phyloP scores from a whole-genome alignment of 169 alveolate species.

The Nephromyces sp. region DNA sequence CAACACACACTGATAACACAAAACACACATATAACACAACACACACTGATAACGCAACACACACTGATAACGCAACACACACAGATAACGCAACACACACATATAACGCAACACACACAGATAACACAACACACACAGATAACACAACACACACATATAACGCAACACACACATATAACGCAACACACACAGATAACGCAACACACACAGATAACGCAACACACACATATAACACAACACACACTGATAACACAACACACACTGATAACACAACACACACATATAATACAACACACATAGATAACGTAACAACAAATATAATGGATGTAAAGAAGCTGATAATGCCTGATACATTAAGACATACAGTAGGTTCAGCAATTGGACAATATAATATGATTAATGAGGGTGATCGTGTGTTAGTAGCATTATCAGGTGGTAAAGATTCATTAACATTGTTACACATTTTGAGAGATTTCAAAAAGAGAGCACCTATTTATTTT shows the following conservation, averaged over 20 bases:
- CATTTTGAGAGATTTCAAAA: slow-evolving; percentile 49
- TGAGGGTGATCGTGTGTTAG: slow-evolving; percentile 79
- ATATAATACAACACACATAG: neutral
- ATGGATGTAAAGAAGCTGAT: neutral
- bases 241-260: too few species aligned
- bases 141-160: too few species aligned
- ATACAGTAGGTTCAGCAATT: slow-evolving; percentile 70
- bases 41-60: neutral
- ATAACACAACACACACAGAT: too few species aligned
- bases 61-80: neutral
- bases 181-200: too few species aligned
- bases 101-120: neutral
- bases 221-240: too few species aligned
- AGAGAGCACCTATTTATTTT: slow-evolving; percentile 65
- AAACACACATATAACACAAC: neutral
- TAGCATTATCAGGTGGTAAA: slow-evolving; percentile 87
- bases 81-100: neutral
- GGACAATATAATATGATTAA: slow-evolving; percentile 78
- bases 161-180: too few species aligned
- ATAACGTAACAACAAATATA: too few species aligned
- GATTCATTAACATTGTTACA: slow-evolving; percentile 82
- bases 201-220: too few species aligned
- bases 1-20: neutral
- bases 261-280: too few species aligned
- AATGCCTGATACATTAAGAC: slow-evolving; percentile 43